Percentiles rank a stretch among this genome's conserved stretches.
Conservation (phyloP, 2,329 filamentous ascomycete genomes). For the Dendrostoma leiphaemia region DNA sequence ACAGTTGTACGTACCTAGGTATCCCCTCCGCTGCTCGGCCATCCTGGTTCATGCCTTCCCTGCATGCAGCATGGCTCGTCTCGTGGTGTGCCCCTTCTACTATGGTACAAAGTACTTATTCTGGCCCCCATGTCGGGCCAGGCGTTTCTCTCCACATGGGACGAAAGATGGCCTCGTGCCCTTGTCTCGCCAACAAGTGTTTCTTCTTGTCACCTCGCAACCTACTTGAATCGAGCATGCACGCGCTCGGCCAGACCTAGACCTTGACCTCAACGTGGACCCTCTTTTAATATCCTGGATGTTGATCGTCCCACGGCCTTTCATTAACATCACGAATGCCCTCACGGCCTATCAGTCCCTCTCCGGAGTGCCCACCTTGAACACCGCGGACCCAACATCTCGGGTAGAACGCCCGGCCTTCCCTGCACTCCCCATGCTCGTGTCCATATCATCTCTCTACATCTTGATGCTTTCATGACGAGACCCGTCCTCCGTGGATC, state of each 20-base stretch:
- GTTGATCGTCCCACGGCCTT: neutral
- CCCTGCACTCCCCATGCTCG: neutral
- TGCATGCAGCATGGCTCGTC: neutral
- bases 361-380: neutral
- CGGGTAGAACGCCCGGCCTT: neutral
- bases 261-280: neutral
- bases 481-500: neutral
- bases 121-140: no score
- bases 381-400: neutral
- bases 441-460: neutral
- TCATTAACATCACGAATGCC: neutral
- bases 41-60: neutral
- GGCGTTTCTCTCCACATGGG: conserved; percentile 1
- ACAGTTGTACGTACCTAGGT: no score
- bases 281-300: neutral
- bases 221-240: neutral
- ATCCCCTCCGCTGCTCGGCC: neutral
- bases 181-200: neutral
- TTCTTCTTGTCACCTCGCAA: neutral
- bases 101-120: no score
- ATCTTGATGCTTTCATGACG: neutral
- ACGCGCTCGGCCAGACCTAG: neutral
- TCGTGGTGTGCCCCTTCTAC: neutral
- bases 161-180: neutral
- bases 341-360: conserved; percentile 1